These are phyloP conservation scores for Aspergillus spinulosporus DNA, from an alignment of 2,329 filamentous ascomycete genomes.

Conservation along the genomic window DNA sequence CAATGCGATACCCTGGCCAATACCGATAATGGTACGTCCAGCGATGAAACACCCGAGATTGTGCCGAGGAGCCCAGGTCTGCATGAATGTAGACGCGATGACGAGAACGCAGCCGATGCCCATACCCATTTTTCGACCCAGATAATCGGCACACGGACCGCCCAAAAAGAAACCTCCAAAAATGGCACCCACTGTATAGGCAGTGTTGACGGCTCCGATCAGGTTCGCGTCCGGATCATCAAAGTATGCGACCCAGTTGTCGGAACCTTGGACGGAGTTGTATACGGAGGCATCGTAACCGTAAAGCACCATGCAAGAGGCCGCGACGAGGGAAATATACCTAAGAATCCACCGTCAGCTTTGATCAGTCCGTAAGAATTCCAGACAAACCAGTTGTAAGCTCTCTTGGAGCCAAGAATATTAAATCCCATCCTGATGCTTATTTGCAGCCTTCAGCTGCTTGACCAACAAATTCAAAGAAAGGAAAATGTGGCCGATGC, in stretches of 20 bases:
- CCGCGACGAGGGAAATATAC: slow-evolving; percentile 69
- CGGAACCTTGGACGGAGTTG: slow-evolving; percentile 68
- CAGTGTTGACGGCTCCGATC: slow-evolving; percentile 64
- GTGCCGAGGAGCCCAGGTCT: slow-evolving; percentile 62
- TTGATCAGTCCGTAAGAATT: not conserved
- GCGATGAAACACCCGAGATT: slow-evolving; percentile 67
- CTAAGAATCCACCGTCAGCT: slow-evolving; percentile 26
- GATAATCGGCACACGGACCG: slow-evolving; percentile 62
- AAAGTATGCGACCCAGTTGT: slow-evolving; percentile 67
- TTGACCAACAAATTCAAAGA: slow-evolving; percentile 2
- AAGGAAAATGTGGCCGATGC: not conserved
- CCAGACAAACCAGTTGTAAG: slow-evolving; percentile 32
- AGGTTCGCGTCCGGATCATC: slow-evolving; percentile 46
- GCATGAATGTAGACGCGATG: slow-evolving; percentile 68
- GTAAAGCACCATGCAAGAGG: slow-evolving; percentile 73
- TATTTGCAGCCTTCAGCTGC: slow-evolving; percentile 7
- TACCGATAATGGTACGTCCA: slow-evolving; percentile 67
- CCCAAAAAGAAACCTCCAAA: slow-evolving; percentile 69
- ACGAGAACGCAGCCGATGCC: slow-evolving; percentile 63
- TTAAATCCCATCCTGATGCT: slow-evolving; percentile 22
- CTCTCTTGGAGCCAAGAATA: slow-evolving; percentile 30
- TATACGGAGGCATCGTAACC: slow-evolving; percentile 74
- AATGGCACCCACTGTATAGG: slow-evolving; percentile 70
- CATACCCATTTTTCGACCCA: slow-evolving; percentile 67
- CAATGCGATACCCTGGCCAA: slow-evolving; percentile 68